A percentile compares a stretch with the other conserved stretches of the same genome.
phyloP scores from a whole-genome alignment of 2,329 filamentous ascomycete species.

The Fusarium mexicanum region DNA sequence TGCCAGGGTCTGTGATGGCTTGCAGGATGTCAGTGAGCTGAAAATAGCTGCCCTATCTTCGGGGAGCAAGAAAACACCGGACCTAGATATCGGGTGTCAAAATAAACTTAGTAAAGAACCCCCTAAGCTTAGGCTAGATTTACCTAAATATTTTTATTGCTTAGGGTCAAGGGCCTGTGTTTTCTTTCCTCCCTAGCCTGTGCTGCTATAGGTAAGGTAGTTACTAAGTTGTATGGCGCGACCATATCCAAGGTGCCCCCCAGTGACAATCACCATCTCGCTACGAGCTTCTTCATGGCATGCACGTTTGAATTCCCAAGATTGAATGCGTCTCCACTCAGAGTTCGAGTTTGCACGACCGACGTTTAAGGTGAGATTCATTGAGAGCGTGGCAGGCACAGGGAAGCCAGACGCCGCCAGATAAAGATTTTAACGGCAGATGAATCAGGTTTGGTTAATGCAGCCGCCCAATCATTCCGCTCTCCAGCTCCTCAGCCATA shows the following conservation, averaged over 20 bases:
- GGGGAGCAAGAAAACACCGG: no score
- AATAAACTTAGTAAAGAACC: no score
- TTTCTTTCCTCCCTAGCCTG: no score
- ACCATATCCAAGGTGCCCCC: neutral
- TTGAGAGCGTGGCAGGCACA: neutral
- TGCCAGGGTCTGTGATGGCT: slow-evolving; percentile 25
- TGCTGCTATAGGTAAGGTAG: neutral
- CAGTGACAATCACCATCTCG: neutral
- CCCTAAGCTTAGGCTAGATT: no score
- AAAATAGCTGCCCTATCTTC: slow-evolving; percentile 12
- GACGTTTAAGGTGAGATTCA: no score
- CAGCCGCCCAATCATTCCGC: neutral
- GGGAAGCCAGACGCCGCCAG: neutral
- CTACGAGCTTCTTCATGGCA: neutral
- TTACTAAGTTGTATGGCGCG: neutral
- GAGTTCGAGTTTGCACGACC: neutral
- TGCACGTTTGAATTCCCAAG: neutral
- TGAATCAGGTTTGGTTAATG: neutral
- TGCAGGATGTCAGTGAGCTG: slow-evolving; percentile 26
- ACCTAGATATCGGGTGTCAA: no score
- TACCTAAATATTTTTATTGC: no score
- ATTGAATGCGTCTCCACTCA: neutral
- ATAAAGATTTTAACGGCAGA: neutral
- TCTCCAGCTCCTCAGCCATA: neutral
- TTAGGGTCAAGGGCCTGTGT: no score